phyloP scores from a whole-genome alignment of 78 protist species.

The Creolimax fragrantissima region DNA sequence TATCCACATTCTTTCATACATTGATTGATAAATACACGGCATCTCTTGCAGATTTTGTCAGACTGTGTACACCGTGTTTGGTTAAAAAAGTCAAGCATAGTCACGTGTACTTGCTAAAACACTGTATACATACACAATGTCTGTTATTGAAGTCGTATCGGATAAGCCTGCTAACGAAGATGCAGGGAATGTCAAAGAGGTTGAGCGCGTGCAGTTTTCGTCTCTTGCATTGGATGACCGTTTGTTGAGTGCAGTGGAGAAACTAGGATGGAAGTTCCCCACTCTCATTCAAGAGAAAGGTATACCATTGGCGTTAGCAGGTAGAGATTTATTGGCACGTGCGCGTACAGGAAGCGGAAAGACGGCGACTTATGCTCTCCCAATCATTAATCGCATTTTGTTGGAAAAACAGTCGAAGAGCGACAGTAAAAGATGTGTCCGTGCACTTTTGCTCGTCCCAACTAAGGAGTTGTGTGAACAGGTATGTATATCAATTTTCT shows the following conservation, averaged over 20 bases:
- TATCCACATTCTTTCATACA: too few species aligned
- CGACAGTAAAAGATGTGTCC: slow-evolving; percentile 14
- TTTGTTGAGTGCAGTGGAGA: slow-evolving; percentile 34
- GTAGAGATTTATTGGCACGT: slow-evolving; percentile 17
- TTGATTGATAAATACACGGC: too few species aligned
- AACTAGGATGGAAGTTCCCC: slow-evolving; percentile 47
- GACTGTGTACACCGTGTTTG: too few species aligned
- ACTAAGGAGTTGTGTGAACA: slow-evolving; percentile 73
- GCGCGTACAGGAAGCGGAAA: slow-evolving; percentile 71
- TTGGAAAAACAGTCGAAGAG: slow-evolving; percentile 1
- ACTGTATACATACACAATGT: too few species aligned
- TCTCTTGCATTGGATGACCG: slow-evolving; percentile 44
- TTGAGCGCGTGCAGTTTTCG: slow-evolving; percentile 18
- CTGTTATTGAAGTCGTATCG: too few species aligned
- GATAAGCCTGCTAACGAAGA: too few species aligned
- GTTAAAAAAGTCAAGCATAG: too few species aligned
- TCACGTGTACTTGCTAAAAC: too few species aligned
- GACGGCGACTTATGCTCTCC: slow-evolving; percentile 90
- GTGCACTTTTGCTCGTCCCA: slow-evolving; percentile 73
- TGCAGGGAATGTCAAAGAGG: too few species aligned
- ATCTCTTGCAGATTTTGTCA: too few species aligned
- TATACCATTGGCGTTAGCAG: slow-evolving; percentile 41
- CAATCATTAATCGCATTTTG: slow-evolving; percentile 70
- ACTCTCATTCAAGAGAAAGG: slow-evolving; percentile 54
- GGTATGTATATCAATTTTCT: slow-evolving; percentile 3